These are phyloP conservation scores for Thalia dealbata DNA, from an alignment of 176 grass and related monocot species.

Conservation along the genomic window DNA sequence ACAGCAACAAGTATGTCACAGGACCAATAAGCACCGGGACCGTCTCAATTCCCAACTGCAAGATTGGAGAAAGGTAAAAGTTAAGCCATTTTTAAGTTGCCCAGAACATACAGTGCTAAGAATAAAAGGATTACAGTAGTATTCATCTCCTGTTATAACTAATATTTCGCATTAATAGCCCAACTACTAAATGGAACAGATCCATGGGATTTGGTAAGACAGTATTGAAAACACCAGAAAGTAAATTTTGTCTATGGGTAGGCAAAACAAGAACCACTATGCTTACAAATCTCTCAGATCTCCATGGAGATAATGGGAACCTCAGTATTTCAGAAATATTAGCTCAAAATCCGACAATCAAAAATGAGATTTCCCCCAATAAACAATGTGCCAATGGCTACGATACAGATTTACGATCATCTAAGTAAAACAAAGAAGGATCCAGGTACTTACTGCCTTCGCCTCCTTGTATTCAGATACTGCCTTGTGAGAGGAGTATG, in stretches of 20 bases:
- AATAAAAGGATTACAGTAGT: too few relatives aligned
- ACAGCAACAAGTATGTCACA: constrained; percentile 91
- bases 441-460: not conserved
- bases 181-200: too few relatives aligned
- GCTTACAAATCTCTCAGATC: not conserved
- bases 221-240: not conserved
- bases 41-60: constrained; percentile 74
- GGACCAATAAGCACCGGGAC: constrained; percentile 76
- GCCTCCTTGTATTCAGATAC: constrained; percentile 16
- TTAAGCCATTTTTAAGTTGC: too few relatives aligned
- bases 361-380: not conserved
- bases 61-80: not conserved
- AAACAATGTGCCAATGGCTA: not conserved
- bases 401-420: too few relatives aligned
- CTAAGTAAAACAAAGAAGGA: not conserved
- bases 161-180: not conserved
- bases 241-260: not conserved
- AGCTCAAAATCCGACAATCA: not conserved
- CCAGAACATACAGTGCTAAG: too few relatives aligned
- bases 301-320: too few relatives aligned
- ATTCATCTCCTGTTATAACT: too few relatives aligned
- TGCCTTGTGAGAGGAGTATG: constrained; percentile 11
- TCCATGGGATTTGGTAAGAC: not conserved
- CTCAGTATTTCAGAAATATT: too few relatives aligned
- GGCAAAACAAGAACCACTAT: not conserved